Base-by-base conservation (phyloP, 805 yeast genomes). In the Gaillardinia entomophila region DNA sequence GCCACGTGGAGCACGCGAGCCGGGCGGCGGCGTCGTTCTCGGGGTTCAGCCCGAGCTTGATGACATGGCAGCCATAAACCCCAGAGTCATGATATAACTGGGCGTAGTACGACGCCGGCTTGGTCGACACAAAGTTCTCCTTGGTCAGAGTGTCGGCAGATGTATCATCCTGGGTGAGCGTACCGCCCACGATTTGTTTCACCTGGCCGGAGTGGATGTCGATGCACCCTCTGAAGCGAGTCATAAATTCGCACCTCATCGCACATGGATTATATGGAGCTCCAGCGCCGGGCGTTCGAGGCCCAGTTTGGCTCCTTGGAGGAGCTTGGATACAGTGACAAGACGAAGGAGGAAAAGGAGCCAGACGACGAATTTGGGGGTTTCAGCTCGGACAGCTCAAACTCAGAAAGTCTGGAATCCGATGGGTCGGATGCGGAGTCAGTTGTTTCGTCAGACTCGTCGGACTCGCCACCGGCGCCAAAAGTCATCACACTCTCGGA, bases 121-220 rank as follows among this genome's bases (percentile, higher is more conserved):
- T 71, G 17, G 71, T 59, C 2, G 95, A 78, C 4, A 89, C 84
- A 51, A 84, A 89, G 55, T 92, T 92, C 34, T 66, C 73, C 4
- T 58, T 51, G 11, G 62, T 51, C 12, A 45, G 32, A 7, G 38
- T 26, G 5, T 32, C 28, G 8, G 34, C 37, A n/a, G 56, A 57
- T 13, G 43, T 42, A 41, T 76, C 80, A 37, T 79, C 81, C 8
- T 64, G 61, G 0, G 71, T 67, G 14, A 92, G 65, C 0, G 96
- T 83, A 0, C 96, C 95, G 5, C 98, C 99, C 1, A 92, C 97
- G 33, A 92, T 92, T 55, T 92, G 98, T 51, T 92, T 92, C 39
- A 92, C 98, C 45, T 85, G 82, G 2, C 98, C 98, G 6, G 82
- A 74, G 57, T 92, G 99, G 37, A 92, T 79, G 53, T 92, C 98